Base-by-base conservation (phyloP, 805 yeast genomes). In the Pichia nakasei region DNA sequence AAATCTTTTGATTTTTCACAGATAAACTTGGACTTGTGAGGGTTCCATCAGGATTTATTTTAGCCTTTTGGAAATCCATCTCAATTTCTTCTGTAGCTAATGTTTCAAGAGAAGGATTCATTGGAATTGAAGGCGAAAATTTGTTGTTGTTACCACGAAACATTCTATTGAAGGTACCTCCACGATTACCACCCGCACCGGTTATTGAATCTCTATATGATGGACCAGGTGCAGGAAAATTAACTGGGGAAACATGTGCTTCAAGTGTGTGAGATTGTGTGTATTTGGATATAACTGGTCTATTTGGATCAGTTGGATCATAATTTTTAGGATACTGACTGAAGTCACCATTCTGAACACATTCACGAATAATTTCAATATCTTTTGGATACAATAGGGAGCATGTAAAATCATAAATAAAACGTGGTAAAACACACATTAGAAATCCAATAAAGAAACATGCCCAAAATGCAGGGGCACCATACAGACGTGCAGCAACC, bases 281-380 rank as follows among this genome's bases (percentile, higher is more conserved):
- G 53, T 75, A 72, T 39, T 71, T 65, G 35, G 77, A 67, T 26
- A 82, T 65, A 48, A 70, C 71, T 15, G 67, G 69, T 52, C 84
- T 70, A 48, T 79, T 64, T 26, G 89, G 86, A 61, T 83, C 89
- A 3, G 94, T 83, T 37, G 94, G 94, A 59, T 84, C 94, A 57
- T 81, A 84, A 43, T 75, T 71, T 11, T 59, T 64, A 11, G 88
- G 88, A 57, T 79, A 83, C 32, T 72, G 76, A 46, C 68, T 78
- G 53, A 74, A 84, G 52, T 80, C 83, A 38, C 93, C 93, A 43
- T 72, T 67, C 22, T 62, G 61, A 52, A 77, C 80, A 62, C 85
- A 73, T 61, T 85, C 93, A 54, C 93, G 66, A 43, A 85, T 72
- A 49, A 85, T 79, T 53, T 84, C 91, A 47, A 80, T 64, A 61